phyloP scores from a whole-genome alignment of 257 asterid genomes.

The Craterostigma plantagineum region DNA sequence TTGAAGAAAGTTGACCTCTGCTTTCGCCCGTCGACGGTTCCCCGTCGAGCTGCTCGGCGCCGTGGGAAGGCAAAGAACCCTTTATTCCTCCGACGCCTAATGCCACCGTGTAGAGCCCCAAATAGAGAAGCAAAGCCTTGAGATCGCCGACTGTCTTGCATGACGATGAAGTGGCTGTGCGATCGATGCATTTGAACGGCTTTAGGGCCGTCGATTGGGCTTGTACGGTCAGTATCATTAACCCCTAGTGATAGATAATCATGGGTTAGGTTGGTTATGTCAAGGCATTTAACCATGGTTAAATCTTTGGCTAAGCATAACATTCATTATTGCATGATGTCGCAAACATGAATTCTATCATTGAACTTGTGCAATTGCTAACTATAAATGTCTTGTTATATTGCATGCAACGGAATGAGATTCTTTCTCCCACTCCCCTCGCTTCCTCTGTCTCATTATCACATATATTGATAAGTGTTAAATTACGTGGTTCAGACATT shows the following conservation, averaged over 20 bases:
- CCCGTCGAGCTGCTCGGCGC: slow-evolving; percentile 76
- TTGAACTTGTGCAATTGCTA: too few relatives aligned
- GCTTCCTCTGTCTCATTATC: too few relatives aligned
- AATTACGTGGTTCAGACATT: too few relatives aligned
- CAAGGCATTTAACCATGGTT: too few relatives aligned
- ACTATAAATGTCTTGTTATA: too few relatives aligned
- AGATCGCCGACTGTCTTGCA: slow-evolving; percentile 54
- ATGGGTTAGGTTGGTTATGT: too few relatives aligned
- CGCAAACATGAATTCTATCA: too few relatives aligned
- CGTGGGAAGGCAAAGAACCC: slow-evolving; percentile 66
- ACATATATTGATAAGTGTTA: too few relatives aligned
- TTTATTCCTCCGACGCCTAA: slow-evolving; percentile 79
- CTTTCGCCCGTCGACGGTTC: slow-evolving; percentile 45
- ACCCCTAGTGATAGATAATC: slow-evolving; percentile 27
- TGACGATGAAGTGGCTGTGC: slow-evolving; percentile 6
- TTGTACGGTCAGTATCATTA: slow-evolving; percentile 56
- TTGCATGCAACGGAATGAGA: too few relatives aligned
- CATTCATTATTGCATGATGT: too few relatives aligned
- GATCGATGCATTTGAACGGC: slow-evolving; percentile 39
- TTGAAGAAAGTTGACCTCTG: slow-evolving; percentile 73
- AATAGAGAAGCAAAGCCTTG: slow-evolving; percentile 57
- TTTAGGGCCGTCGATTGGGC: slow-evolving; percentile 41
- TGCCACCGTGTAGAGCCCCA: slow-evolving; percentile 70
- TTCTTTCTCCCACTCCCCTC: too few relatives aligned
- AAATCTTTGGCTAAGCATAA: too few relatives aligned